These are phyloP conservation scores for Talaromyces sp. DNA, from an alignment of 2,329 filamentous ascomycete species.

Conservation along the genomic window DNA sequence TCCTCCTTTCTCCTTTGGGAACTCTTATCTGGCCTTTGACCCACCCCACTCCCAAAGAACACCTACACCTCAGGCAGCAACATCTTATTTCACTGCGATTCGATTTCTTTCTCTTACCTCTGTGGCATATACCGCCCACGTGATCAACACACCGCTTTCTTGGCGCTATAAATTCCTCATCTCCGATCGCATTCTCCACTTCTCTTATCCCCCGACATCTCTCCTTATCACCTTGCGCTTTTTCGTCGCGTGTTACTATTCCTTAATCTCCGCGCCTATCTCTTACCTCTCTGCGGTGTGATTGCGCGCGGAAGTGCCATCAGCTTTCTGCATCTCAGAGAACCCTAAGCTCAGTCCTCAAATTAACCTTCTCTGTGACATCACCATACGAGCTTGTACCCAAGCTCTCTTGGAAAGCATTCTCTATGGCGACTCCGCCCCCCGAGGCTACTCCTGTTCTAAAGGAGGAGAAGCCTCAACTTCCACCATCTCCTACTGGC, in stretches of 20 bases:
- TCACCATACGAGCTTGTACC: slow-evolving; percentile 17
- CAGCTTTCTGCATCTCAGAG: slow-evolving; percentile 25
- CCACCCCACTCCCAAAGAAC: not conserved
- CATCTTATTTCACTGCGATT: not conserved
- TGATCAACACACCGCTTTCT: slow-evolving; percentile 40
- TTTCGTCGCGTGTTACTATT: slow-evolving; percentile 25
- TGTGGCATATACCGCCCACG: slow-evolving; percentile 34
- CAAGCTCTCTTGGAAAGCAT: slow-evolving; percentile 17
- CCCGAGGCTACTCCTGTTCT: slow-evolving; percentile 41
- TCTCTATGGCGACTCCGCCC: slow-evolving; percentile 47
- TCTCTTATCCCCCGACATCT: slow-evolving; percentile 29
- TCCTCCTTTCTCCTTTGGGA: not conserved
- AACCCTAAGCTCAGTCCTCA: slow-evolving; percentile 27
- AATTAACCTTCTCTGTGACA: slow-evolving; percentile 23
- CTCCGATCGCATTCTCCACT: slow-evolving; percentile 45
- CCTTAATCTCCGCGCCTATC: slow-evolving; percentile 14
- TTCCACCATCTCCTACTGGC: slow-evolving; percentile 40
- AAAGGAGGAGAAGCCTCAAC: slow-evolving; percentile 47
- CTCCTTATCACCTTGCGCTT: slow-evolving; percentile 17
- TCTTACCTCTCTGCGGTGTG: slow-evolving; percentile 31
- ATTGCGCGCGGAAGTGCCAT: slow-evolving; percentile 36
- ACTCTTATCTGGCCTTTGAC: not conserved
- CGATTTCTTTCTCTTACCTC: not conserved
- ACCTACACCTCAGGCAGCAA: slow-evolving; percentile 1
- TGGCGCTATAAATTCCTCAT: slow-evolving; percentile 48